Evolutionary conservation across 179 eudicot species (phyloP).

Genomic region (Gypsophila paniculata): DNA sequence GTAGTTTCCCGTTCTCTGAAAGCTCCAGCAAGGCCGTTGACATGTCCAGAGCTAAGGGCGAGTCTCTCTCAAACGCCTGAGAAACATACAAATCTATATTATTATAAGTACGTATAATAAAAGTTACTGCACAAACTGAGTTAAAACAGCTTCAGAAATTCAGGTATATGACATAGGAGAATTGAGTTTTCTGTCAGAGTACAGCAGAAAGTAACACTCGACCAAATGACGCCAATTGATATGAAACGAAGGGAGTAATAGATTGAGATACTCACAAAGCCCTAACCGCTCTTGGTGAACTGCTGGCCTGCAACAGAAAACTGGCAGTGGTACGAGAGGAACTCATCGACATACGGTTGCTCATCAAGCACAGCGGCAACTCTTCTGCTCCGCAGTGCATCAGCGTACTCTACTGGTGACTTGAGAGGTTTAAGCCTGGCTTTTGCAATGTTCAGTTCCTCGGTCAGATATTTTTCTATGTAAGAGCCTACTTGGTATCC

Average conservation of each 20-base stretch:
- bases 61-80: conserved; percentile 64
- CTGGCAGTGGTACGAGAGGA: conserved; percentile 46
- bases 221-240: not conserved
- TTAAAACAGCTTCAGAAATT: not conserved
- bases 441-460: conserved; percentile 46
- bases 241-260: not conserved
- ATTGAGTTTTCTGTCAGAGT: not conserved
- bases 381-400: conserved; percentile 42
- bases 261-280: conserved; percentile 41
- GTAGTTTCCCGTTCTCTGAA: conserved; percentile 57
- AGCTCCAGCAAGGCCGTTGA: conserved; percentile 53
- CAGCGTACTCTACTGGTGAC: conserved; percentile 39
- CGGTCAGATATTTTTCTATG: conserved; percentile 45
- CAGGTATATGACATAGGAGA: not conserved
- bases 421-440: conserved; percentile 42
- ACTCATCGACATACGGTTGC: conserved; percentile 53
- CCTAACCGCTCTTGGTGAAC: conserved; percentile 56
- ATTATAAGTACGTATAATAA: not conserved
- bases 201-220: not conserved
- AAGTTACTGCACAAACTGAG: not conserved
- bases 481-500: conserved; percentile 67
- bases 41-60: conserved; percentile 61
- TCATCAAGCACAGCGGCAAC: conserved; percentile 69
- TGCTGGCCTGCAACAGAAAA: conserved; percentile 54
- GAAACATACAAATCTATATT: not conserved